A percentile compares a stretch with the other conserved stretches of the same genome.
Evolutionary conservation across 345 rosid genomes (phyloP).

Genomic region (Nasturtium officinale): DNA sequence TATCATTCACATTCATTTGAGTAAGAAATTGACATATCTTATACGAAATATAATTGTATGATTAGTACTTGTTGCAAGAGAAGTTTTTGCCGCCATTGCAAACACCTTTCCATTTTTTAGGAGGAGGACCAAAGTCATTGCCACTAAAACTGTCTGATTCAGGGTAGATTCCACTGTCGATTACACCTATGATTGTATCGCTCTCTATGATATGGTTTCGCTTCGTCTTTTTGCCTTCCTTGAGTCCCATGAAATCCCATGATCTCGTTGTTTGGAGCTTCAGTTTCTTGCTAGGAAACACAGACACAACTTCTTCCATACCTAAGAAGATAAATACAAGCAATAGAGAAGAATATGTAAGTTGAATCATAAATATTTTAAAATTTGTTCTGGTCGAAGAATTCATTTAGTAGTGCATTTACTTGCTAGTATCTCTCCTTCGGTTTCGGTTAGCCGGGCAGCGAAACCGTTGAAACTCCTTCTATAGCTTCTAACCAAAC

Average conservation of each 20-base stretch:
- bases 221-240: slow-evolving; percentile 25
- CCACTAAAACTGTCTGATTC: slow-evolving; percentile 51
- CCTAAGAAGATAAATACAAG: slow-evolving; percentile 33
- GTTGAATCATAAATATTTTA: neutral
- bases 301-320: slow-evolving; percentile 58
- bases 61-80: slow-evolving; percentile 62
- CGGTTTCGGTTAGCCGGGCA: slow-evolving; percentile 50
- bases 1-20: slow-evolving; percentile 4
- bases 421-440: slow-evolving; percentile 48
- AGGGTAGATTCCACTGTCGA: slow-evolving; percentile 62
- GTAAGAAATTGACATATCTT: slow-evolving; percentile 1
- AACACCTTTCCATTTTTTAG: slow-evolving; percentile 54
- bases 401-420: neutral
- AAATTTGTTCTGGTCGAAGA: neutral
- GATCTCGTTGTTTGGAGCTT: slow-evolving; percentile 58
- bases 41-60: neutral
- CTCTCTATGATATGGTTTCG: slow-evolving; percentile 46
- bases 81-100: slow-evolving; percentile 50
- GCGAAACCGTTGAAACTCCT: slow-evolving; percentile 67
- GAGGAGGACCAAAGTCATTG: slow-evolving; percentile 52
- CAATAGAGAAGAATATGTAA: neutral
- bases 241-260: slow-evolving; percentile 66
- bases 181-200: slow-evolving; percentile 50
- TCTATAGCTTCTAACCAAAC: slow-evolving; percentile 50
- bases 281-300: slow-evolving; percentile 51